Percentiles rank a stretch among this genome's conserved stretches.
Evolutionary conservation across 768 basidiomycete genomes (phyloP).

Genomic region (Lactarius hatsudake): DNA sequence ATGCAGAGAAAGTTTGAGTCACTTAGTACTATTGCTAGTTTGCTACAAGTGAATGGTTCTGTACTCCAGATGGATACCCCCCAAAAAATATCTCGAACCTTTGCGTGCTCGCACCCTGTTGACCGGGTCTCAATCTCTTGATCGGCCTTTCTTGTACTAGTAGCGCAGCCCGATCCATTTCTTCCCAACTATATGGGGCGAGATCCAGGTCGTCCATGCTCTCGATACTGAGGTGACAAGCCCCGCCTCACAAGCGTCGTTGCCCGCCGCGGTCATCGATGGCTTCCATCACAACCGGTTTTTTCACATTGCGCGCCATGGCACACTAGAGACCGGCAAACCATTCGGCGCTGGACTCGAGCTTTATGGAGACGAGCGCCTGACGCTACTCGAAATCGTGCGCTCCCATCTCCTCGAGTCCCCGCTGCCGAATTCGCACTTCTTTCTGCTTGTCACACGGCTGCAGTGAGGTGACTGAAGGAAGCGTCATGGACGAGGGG

Average conservation of each 20-base stretch:
- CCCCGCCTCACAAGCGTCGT: background rate
- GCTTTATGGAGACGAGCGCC: background rate
- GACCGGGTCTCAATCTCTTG: no score
- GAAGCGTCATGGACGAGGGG: background rate
- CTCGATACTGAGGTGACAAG: background rate
- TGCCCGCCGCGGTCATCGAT: background rate
- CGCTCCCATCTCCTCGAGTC: background rate
- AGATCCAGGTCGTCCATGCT: background rate
- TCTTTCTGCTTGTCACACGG: background rate
- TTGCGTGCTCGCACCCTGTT: no score
- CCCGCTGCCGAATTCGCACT: background rate
- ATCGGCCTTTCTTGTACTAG: background rate
- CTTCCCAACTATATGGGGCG: background rate
- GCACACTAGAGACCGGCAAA: background rate
- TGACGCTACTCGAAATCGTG: background rate
- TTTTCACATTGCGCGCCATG: background rate
- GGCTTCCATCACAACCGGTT: background rate
- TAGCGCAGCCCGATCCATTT: background rate
- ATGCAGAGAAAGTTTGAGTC: no score
- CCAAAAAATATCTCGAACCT: no score
- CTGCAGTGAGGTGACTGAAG: background rate
- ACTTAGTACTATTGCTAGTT: no score
- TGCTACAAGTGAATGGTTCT: no score
- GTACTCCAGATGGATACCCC: no score
- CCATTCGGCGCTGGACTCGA: background rate